A percentile compares a stretch with the other conserved stretches of the same genome.
Conservation (phyloP, 257 asterid species). For the Nicotiana noctiflora region DNA sequence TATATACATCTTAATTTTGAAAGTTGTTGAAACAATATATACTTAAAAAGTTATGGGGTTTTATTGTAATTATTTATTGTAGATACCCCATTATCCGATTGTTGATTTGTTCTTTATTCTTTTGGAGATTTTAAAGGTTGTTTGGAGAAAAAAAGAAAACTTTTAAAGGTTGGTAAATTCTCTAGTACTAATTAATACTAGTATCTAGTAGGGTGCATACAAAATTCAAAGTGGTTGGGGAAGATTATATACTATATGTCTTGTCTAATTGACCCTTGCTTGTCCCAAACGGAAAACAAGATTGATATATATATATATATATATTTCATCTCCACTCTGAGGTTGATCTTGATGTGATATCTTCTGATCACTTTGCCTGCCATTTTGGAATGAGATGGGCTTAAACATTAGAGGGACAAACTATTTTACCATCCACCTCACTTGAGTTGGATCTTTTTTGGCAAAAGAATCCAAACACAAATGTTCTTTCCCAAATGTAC, state of each 20-base stretch:
- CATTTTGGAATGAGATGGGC: not conserved
- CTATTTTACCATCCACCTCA: not conserved
- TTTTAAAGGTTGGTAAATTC: not conserved
- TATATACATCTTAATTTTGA: not conserved
- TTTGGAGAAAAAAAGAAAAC: too few species aligned
- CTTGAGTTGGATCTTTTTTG: not conserved
- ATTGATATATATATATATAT: not conserved
- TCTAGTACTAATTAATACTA: not conserved
- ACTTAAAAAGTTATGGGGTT: not conserved
- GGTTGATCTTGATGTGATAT: not conserved
- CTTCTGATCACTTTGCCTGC: conserved; percentile 1
- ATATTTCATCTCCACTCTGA: not conserved
- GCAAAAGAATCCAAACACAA: not conserved
- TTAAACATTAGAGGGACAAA: not conserved
- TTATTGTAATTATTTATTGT: too few species aligned
- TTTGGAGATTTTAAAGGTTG: too few species aligned
- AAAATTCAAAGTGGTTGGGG: not conserved
- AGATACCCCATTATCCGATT: not conserved
- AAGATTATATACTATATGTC: not conserved
- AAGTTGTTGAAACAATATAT: not conserved
- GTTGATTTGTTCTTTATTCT: not conserved
- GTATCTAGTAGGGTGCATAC: not conserved
- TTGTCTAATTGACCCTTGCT: not conserved
- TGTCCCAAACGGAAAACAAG: not conserved
- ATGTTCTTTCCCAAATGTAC: not conserved